Evolutionary conservation across 2,329 filamentous ascomycete species (phyloP), one percentile per base, ranked within the genome.

Genomic region (Rutstroemia sp.): DNA sequence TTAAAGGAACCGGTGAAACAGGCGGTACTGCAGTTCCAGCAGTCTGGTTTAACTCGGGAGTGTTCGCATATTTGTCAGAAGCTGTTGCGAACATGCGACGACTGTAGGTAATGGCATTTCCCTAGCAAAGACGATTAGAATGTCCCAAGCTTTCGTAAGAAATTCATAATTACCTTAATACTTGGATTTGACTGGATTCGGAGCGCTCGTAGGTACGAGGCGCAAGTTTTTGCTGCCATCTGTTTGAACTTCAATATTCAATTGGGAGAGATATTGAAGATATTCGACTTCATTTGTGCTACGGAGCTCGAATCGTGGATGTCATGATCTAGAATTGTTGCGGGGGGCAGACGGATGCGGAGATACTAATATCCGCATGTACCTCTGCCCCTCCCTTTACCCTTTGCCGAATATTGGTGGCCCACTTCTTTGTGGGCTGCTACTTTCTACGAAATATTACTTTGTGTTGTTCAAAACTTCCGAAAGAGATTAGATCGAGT

Each of bases 161-260:
- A 37, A 27, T 37, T 46, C 46, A 25, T 48, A 53, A 25, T 45
- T 57, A 68, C 64, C 47, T 60, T 50, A 37, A 45, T 3, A 47
- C 59, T 27, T 52, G 56, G 58, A 45, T 58, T 56, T 14, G 58
- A 57, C 52, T 66, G 64, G 46, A 57, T 57, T 23, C 60, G 62
- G 2, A 69, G 17, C 16, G 30, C 30, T 16, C 19, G n/a, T n/a
- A 50, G 4, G 19, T 14, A 50, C 4, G 48, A 50, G 9, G 27
- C 52, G 51, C 67, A 69, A 9, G 60, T 51, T 54, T 63, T 67
- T 6, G 62, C 64, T 34, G 60, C 57, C 65, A 65, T 65, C 41
- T 51, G 27, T 27, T 5, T 23, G 10, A 6, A 42, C 23, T n/a
- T 30, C 3, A n/a, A n/a, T 14, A 6, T 25, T 25, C 44, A 47